A percentile compares a stretch with the other conserved stretches of the same genome.
These are phyloP conservation scores for Epichloe sibirici DNA, from an alignment of 2,329 filamentous ascomycete species.

Conservation along the genomic window DNA sequence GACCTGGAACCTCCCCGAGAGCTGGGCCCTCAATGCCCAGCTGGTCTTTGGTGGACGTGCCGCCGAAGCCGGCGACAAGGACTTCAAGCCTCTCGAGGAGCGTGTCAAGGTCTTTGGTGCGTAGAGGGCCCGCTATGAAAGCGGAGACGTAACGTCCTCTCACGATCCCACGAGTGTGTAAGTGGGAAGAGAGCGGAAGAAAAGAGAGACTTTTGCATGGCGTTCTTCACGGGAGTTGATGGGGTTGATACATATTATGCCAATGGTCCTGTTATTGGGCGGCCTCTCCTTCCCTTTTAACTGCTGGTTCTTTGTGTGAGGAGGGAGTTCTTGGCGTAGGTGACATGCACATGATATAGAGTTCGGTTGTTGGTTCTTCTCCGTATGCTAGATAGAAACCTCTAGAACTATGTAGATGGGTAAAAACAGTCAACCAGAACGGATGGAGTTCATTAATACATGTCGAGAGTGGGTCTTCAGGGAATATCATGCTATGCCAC, in stretches of 20 bases:
- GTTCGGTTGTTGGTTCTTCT: too few relatives aligned
- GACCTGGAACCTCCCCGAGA: conserved; percentile 56
- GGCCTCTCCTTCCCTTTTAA: too few relatives aligned
- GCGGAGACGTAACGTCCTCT: not conserved
- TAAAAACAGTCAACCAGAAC: not conserved
- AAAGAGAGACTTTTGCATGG: not conserved
- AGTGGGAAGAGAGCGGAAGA: not conserved
- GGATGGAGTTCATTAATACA: not conserved
- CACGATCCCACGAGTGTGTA: not conserved
- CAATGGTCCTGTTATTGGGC: not conserved
- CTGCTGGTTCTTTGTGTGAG: not conserved
- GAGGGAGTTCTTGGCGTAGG: not conserved
- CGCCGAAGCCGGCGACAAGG: conserved; percentile 48
- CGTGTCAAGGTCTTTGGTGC: conserved; percentile 53
- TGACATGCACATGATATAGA: too few relatives aligned
- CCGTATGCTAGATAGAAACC: not conserved
- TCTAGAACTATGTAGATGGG: not conserved
- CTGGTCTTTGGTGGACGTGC: conserved; percentile 66
- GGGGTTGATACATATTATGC: not conserved
- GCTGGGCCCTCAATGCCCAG: conserved; percentile 72
- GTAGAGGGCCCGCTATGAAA: conserved; percentile 11
- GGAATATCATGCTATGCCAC: not conserved
- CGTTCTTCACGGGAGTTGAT: conserved; percentile 4
- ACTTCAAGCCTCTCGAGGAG: conserved; percentile 51
- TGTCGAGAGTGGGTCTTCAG: not conserved